Evolutionary conservation across 495 filamentous ascomycete genomes (phyloP), one percentile per base, ranked within the genome.

Genomic region (Aspergillus ostianus): DNA sequence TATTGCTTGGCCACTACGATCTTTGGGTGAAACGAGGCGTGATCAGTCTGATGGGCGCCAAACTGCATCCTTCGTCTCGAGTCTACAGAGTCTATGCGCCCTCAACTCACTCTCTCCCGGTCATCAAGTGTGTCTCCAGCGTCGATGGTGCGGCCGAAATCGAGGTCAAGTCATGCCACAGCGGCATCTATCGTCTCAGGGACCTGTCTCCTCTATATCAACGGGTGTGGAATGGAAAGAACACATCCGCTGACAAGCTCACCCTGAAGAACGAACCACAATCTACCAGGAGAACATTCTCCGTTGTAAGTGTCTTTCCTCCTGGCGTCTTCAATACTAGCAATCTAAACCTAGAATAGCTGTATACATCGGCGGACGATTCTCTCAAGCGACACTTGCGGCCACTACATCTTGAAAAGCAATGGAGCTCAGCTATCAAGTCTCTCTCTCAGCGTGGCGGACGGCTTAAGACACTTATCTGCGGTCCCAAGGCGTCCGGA

Each of bases 401-500:
- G 46, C 82, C 85, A 7, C 74, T 92, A 10, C 79, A 85, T 62
- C 80, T 85, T 13, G 84, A 84, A 6, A 81, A 84, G 20, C 84
- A 87, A 67, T 92, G 89, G 89, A 76, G 74, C 41, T 59, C 68
- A 17, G 78, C 72, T 8, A 77, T 75, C 45, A 79, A 78, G 45
- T 67, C 61, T 57, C 77, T 63, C 55, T 75, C 61, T 59, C 78
- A 56, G 23, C 69, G 71, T 44, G 69, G 72, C 30, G 73, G 72
- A 1, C 65, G 59, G 49, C 73, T 81, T 0, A 71, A 70, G 36
- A 72, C 85, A 4, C 77, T 93, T 57, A 70, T 93, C 4, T 90
- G 87, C 53, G 92, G 92, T 2, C 88, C 91, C 1, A 93, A 95
- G 59, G 87, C 84, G 1, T 89, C 91, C 15, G 92, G 92, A 17